Evolutionary conservation across 345 rosid species (phyloP).

Genomic region (Eutrema japonicum): DNA sequence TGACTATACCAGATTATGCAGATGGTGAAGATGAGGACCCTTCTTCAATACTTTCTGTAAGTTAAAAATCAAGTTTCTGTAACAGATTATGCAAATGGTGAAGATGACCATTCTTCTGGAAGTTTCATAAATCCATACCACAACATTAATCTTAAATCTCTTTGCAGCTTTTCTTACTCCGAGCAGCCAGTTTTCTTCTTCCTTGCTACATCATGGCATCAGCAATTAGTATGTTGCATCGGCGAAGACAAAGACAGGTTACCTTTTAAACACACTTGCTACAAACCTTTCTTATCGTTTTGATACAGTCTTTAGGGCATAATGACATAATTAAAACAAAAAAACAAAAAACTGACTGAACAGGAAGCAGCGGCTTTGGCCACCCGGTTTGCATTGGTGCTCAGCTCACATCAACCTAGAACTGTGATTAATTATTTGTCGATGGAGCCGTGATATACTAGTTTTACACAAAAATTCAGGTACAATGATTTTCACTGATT

Average conservation of each 20-base stretch:
- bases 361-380: constrained; percentile 93
- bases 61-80: constrained; percentile 38
- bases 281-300: not conserved
- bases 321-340: too few relatives aligned
- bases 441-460: constrained; percentile 37
- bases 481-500: constrained; percentile 2
- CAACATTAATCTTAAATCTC: constrained; percentile 14
- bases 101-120: not conserved
- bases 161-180: constrained; percentile 78
- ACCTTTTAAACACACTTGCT: not conserved
- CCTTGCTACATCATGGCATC: constrained; percentile 99
- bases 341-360: not conserved
- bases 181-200: constrained; percentile 81
- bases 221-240: constrained; percentile 91
- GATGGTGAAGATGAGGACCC: constrained; percentile 70
- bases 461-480: constrained; percentile 15
- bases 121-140: constrained; percentile 7
- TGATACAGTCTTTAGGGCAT: not conserved
- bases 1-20: constrained; percentile 67
- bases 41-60: constrained; percentile 77
- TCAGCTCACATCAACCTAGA: constrained; percentile 77
- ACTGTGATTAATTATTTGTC: constrained; percentile 51
- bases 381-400: constrained; percentile 82
- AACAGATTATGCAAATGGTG: not conserved
- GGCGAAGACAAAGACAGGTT: constrained; percentile 90